Conservation (phyloP, 352 stramenopile species). For the Phytopythium boreale region DNA sequence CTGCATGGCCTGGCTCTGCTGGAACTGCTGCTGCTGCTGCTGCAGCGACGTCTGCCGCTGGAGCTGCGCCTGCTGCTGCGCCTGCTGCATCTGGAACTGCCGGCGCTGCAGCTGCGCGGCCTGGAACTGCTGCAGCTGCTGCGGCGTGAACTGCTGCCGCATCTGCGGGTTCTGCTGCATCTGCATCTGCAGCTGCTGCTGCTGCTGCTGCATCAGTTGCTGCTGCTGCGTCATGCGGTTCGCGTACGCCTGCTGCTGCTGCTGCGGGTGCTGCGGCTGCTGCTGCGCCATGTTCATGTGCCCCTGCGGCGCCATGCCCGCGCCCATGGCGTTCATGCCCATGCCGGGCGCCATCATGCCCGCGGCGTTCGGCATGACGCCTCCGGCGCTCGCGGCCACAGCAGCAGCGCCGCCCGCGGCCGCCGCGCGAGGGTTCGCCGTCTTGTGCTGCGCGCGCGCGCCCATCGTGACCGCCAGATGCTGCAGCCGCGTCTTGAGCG, state of each 20-base stretch:
- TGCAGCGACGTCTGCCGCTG: slow-evolving; percentile 55
- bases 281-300: slow-evolving; percentile 50
- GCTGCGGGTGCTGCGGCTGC: slow-evolving; percentile 61
- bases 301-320: slow-evolving; percentile 9
- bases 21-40: slow-evolving; percentile 42
- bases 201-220: slow-evolving; percentile 72
- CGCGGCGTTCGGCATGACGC: slow-evolving; percentile 14
- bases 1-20: slow-evolving; percentile 20
- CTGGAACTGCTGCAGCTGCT: slow-evolving; percentile 82
- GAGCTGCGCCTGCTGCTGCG: slow-evolving; percentile 56
- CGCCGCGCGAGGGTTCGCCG: slow-evolving; percentile 41
- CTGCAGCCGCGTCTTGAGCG: slow-evolving; percentile 96
- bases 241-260: slow-evolving; percentile 6
- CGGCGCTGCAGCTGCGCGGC: slow-evolving; percentile 68
- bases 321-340: slow-evolving; percentile 40
- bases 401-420: slow-evolving; percentile 26
- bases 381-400: slow-evolving; percentile 9
- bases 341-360: slow-evolving; percentile 56
- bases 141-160: slow-evolving; percentile 73
- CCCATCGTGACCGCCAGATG: slow-evolving; percentile 93
- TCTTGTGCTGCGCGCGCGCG: slow-evolving; percentile 77
- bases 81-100: slow-evolving; percentile 61
- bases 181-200: slow-evolving; percentile 78
- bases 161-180: slow-evolving; percentile 82
- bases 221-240: slow-evolving; percentile 66